Evolutionary conservation across 805 yeast genomes (phyloP), one percentile per base, ranked within the genome.

Genomic region (Wickerhamiella kazuoi): DNA sequence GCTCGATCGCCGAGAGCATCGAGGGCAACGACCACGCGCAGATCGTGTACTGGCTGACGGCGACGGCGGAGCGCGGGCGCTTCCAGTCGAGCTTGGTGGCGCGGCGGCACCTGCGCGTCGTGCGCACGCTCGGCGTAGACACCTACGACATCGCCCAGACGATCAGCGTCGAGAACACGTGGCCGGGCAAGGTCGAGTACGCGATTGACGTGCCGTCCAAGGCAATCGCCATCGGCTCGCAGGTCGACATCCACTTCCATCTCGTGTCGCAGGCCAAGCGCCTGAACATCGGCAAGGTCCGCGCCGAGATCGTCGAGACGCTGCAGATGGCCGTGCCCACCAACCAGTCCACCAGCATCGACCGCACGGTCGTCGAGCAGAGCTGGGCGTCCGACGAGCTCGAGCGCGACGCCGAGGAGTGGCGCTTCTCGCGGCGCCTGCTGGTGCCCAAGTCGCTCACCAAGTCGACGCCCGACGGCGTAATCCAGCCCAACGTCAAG

Each of bases 121-220:
- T 90, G 9, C 69, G 98, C 50, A 87, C 97, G 0, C 61, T 87
- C 43, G 75, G 94, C 2, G 71, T 93, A 0, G 97, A 87, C 56
- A 71, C 93, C 1, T 70, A 80, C 3, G 97, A 90, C 50, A 64
- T 84, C 19, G 69, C 93, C 0, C 96, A 87, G 56, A 82, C 97
- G 0, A 80, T 86, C 49, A 81, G 93, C 0, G 93, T 87, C 24
- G 94, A 84, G 53, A 87, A 87, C 55, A 76, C 86, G 1, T 87
- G 97, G 97, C 96, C 97, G 2, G 64, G 74, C 35, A 90, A 90
- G 54, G 82, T 87, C 24, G 96, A 87, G 52, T 87, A 87, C 56
- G 71, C 83, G 2, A 73, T 90, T 43, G 78, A 81, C 39, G 75
- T 81, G 4, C 96, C 97, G 0, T 67, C 82, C 20, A 77, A 81